A percentile compares a stretch with the other conserved stretches of the same genome.
Evolutionary conservation across 2,329 filamentous ascomycete species (phyloP).

Genomic region (Alternaria hordeiaustralica): DNA sequence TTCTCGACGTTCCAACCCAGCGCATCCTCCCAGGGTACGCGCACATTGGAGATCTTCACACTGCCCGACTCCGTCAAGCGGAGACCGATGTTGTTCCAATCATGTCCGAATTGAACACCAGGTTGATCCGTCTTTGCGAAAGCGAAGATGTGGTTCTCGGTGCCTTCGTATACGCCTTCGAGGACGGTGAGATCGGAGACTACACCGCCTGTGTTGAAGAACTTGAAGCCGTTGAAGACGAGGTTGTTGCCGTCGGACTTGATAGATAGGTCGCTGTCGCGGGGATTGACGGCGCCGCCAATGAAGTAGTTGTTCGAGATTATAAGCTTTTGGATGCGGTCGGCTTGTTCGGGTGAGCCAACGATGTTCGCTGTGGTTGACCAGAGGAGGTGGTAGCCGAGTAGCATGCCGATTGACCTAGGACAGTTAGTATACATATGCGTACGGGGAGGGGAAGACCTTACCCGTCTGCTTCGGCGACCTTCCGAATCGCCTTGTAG

Average conservation of each 20-base stretch:
- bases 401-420: conserved; percentile 66
- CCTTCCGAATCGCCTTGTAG: conserved; percentile 66
- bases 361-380: conserved; percentile 66
- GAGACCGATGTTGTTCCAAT: conserved; percentile 71
- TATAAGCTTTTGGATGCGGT: conserved; percentile 63
- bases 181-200: conserved; percentile 70
- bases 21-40: conserved; percentile 65
- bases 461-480: conserved; percentile 68
- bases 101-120: conserved; percentile 64
- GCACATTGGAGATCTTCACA: conserved; percentile 65
- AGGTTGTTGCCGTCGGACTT: conserved; percentile 61
- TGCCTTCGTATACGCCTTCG: conserved; percentile 66
- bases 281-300: conserved; percentile 69
- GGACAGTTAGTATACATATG: neutral
- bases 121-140: conserved; percentile 64
- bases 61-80: conserved; percentile 69
- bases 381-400: conserved; percentile 71
- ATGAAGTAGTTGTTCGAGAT: conserved; percentile 70
- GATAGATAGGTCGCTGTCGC: conserved; percentile 67
- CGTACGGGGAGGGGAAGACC: neutral
- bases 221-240: conserved; percentile 67
- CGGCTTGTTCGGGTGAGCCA: conserved; percentile 65
- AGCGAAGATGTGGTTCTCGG: conserved; percentile 68
- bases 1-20: conserved; percentile 63
- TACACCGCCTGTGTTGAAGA: conserved; percentile 72